Percentiles rank a stretch among this genome's conserved stretches.
Evolutionary conservation across 306 rosid genomes (phyloP).

Genomic region (Acacia confusa): DNA sequence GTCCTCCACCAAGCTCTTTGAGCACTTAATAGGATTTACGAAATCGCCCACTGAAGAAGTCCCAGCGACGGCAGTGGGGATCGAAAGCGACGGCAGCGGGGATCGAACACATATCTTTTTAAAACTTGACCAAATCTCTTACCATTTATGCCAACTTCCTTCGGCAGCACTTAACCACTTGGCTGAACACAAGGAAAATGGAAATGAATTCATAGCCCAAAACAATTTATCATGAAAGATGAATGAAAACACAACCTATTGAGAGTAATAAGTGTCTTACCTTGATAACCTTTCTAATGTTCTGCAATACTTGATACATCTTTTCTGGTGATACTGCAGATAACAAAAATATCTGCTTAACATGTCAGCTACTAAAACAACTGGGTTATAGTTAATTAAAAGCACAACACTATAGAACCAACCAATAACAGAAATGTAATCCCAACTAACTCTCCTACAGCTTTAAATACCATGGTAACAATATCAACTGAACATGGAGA

Average conservation of each 20-base stretch:
- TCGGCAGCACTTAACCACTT: conserved; percentile 66
- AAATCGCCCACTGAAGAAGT: too few relatives aligned
- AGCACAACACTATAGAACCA: conserved; percentile 26
- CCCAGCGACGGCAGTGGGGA: too few relatives aligned
- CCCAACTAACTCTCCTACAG: conserved; percentile 13
- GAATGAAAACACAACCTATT: conserved; percentile 20
- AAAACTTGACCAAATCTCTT: too few relatives aligned
- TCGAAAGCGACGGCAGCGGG: too few relatives aligned
- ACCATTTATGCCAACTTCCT: too few relatives aligned
- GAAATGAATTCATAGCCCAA: conserved; percentile 22
- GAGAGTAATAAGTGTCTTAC: conserved; percentile 35
- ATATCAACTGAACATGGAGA: conserved; percentile 75
- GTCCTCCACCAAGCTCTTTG: too few relatives aligned
- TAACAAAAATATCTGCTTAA: conserved; percentile 88
- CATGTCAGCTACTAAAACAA: conserved; percentile 60
- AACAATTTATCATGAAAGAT: conserved; percentile 18
- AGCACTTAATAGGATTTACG: too few relatives aligned
- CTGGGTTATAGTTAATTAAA: conserved; percentile 17
- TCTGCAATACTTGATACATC: conserved; percentile 78
- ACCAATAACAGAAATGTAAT: conserved; percentile 17
- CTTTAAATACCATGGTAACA: conserved; percentile 78
- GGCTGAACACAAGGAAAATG: conserved; percentile 56
- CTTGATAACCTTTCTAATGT: conserved; percentile 73
- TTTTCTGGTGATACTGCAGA: conserved; percentile 97
- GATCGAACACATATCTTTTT: too few relatives aligned